These are phyloP conservation scores for Emmonsiellopsis sp. DNA, from an alignment of 2,329 filamentous ascomycete genomes.

Conservation along the genomic window DNA sequence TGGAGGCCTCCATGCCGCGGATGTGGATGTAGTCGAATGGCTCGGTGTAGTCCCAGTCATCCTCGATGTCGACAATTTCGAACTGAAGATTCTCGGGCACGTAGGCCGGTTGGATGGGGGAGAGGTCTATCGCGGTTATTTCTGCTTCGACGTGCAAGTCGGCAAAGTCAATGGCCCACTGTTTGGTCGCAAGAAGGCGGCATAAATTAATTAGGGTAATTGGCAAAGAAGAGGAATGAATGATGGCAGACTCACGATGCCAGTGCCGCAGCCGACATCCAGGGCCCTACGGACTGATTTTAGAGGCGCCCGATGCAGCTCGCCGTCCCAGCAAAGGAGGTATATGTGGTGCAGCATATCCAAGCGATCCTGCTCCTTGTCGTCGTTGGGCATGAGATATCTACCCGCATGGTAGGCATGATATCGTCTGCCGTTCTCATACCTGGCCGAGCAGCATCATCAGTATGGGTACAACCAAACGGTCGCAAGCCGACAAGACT, in stretches of 20 bases:
- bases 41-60: slow-evolving; percentile 29
- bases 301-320: slow-evolving; percentile 29
- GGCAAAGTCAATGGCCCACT: slow-evolving; percentile 39
- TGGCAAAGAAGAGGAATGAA: not conserved
- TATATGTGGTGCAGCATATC: slow-evolving; percentile 32
- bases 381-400: slow-evolving; percentile 35
- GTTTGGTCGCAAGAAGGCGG: not conserved
- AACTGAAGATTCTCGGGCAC: slow-evolving; percentile 44
- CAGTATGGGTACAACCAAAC: not conserved
- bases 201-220: not conserved
- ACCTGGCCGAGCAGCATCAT: slow-evolving; percentile 16
- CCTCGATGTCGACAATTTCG: slow-evolving; percentile 36
- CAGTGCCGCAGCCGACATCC: slow-evolving; percentile 43
- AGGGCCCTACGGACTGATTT: slow-evolving; percentile 24
- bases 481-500: not conserved
- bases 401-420: slow-evolving; percentile 33
- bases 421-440: slow-evolving; percentile 35
- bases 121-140: slow-evolving; percentile 27
- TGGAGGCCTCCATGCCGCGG: slow-evolving; percentile 27
- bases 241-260: slow-evolving; percentile 18
- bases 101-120: slow-evolving; percentile 26
- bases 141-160: slow-evolving; percentile 26
- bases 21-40: slow-evolving; percentile 32
- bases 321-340: slow-evolving; percentile 24
- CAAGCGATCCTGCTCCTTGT: slow-evolving; percentile 35